Conservation (phyloP, 345 rosid species). For the Orychophragmus violaceus region DNA sequence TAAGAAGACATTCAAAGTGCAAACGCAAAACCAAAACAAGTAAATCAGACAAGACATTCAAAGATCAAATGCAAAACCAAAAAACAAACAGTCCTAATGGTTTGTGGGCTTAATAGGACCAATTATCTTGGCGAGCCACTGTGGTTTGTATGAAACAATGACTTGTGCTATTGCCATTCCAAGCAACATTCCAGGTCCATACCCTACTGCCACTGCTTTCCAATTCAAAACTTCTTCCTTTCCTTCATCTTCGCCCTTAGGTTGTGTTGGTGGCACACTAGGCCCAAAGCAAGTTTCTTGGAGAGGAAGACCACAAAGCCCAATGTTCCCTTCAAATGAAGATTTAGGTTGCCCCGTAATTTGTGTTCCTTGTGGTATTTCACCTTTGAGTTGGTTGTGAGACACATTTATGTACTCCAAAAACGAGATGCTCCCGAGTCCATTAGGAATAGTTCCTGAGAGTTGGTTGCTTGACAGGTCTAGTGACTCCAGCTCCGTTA, state of each 20-base stretch:
- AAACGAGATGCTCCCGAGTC: background rate
- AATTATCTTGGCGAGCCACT: too few relatives aligned
- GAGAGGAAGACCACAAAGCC: constrained; percentile 11
- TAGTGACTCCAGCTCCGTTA: background rate
- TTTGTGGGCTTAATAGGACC: too few relatives aligned
- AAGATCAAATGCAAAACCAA: too few relatives aligned
- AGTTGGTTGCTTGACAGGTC: constrained; percentile 4
- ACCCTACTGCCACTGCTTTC: background rate
- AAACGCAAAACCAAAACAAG: too few relatives aligned
- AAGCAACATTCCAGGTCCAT: background rate
- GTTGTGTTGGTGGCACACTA: background rate
- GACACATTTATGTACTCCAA: background rate
- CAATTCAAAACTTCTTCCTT: background rate
- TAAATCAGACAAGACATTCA: too few relatives aligned
- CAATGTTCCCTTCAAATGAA: background rate
- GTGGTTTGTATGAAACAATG: background rate
- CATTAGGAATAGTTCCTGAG: background rate
- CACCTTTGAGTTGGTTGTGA: background rate
- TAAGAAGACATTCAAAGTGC: too few relatives aligned
- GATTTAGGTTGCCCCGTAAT: background rate
- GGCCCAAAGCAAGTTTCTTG: background rate
- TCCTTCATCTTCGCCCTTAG: background rate
- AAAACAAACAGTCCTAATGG: too few relatives aligned
- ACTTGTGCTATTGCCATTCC: background rate
- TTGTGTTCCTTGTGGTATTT: background rate